Conservation (phyloP, 352 stramenopile genomes). For the Phytophthora quininea region DNA sequence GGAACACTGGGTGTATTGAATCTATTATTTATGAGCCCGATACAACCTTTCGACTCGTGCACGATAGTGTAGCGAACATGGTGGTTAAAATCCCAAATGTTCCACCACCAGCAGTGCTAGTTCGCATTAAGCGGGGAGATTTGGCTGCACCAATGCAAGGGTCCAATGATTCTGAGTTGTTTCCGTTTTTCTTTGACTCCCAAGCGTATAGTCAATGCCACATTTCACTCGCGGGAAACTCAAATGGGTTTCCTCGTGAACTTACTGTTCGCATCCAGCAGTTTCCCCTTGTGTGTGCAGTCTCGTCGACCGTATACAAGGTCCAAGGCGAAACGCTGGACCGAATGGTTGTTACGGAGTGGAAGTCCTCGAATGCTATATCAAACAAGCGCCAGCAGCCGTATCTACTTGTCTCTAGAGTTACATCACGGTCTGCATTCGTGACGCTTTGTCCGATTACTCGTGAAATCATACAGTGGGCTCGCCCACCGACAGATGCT, state of each 20-base stretch:
- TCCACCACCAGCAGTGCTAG: not conserved
- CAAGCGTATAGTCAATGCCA: not conserved
- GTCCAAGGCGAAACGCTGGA: constrained; percentile 19
- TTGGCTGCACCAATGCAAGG: not conserved
- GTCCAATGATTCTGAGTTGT: constrained; percentile 2
- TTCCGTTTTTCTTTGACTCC: constrained; percentile 8
- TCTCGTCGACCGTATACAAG: constrained; percentile 17
- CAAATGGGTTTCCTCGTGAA: not conserved
- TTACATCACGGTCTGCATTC: constrained; percentile 2
- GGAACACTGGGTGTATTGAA: constrained; percentile 5
- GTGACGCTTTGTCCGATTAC: constrained; percentile 1
- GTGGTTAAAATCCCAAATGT: constrained; percentile 2
- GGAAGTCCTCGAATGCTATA: not conserved
- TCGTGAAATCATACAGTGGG: constrained; percentile 4
- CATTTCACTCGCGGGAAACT: constrained; percentile 1
- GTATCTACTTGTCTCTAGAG: constrained; percentile 15
- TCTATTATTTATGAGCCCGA: constrained; percentile 2
- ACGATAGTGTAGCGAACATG: constrained; percentile 6
- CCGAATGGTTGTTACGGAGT: constrained; percentile 13
- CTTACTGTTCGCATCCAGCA: constrained; percentile 12
- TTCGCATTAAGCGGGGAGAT: constrained; percentile 1
- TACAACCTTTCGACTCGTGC: constrained; percentile 5
- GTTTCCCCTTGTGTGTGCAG: constrained; percentile 19
- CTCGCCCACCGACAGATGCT: not conserved
- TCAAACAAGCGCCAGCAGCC: constrained; percentile 17